Evolutionary conservation across 495 filamentous ascomycete genomes (phyloP).

Genomic region (Sabuloglossum arenarium): DNA sequence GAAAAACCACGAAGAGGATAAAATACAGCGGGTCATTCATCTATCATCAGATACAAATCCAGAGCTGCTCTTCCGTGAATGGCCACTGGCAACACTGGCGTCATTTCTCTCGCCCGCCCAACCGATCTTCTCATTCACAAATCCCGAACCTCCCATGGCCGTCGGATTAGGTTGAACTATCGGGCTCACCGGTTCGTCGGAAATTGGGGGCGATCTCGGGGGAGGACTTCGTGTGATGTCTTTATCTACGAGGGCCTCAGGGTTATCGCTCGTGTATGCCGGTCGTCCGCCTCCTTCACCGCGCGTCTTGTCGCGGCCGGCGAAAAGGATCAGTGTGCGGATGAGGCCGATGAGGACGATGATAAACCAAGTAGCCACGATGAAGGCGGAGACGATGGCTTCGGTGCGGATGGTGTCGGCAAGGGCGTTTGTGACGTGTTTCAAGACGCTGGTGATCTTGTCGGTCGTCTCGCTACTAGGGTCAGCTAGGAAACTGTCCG

Average conservation of each 20-base stretch:
- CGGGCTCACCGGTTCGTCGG: neutral
- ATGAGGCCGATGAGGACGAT: slow-evolving; percentile 51
- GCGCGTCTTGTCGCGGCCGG: slow-evolving; percentile 26
- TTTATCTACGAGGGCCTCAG: neutral
- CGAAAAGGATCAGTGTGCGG: slow-evolving; percentile 35
- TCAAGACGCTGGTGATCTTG: slow-evolving; percentile 59
- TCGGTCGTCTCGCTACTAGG: slow-evolving; percentile 47
- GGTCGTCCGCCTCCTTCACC: slow-evolving; percentile 24
- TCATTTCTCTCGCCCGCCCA: slow-evolving; percentile 1
- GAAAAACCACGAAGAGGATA: neutral
- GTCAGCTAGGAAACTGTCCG: slow-evolving; percentile 54
- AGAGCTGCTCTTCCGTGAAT: slow-evolving; percentile 1
- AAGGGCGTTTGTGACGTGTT: slow-evolving; percentile 40
- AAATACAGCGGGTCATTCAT: neutral
- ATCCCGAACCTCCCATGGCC: neutral
- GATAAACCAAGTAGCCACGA: slow-evolving; percentile 57
- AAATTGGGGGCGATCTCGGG: neutral
- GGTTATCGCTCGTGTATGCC: neutral
- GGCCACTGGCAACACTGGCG: neutral
- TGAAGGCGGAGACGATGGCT: slow-evolving; percentile 47
- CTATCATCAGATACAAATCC: neutral
- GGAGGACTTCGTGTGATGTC: neutral
- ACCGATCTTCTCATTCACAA: neutral
- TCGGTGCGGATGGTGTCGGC: slow-evolving; percentile 44
- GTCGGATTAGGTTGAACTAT: neutral